Evolutionary conservation across 768 basidiomycete species (phyloP), one percentile per base, ranked within the genome.

Genomic region (Clitopilus passeckerianus): DNA sequence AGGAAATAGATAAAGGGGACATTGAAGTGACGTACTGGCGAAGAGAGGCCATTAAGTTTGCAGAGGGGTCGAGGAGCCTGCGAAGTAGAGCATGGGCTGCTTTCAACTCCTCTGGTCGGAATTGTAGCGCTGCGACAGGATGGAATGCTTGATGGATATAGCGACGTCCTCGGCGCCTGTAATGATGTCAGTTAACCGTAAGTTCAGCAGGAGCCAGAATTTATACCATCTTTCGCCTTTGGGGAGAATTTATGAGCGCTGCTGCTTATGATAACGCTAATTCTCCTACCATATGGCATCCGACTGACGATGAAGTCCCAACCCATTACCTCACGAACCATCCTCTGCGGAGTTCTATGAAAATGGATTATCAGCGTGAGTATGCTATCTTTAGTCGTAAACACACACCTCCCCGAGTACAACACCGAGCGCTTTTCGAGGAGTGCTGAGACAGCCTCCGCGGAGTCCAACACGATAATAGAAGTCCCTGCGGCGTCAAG

Each of bases 381-480:
- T 30, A 30, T 30, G n/a, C 18, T 3, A 59, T 24, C 2, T 22
- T 37, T 15, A 2, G 9, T 15, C 22, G 22, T 1, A 30, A 50
- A 15, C 1, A 44, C 16, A 12, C 30, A 66, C 68, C 68, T 68
- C 46, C 64, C 62, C 5, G 62, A 68, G 44, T 65, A 70, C 18
- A 63, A 63, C 16, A 44, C 53, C 1, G 65, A 68, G 43, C 68
- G 61, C 44, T 62, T 63, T 9, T 67, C 67, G 1, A 71, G 55
- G 18, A 71, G 64, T 18, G 70, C 68, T n/a, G 58, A 60, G 6
- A 62, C 66, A 14, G 64, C 59, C 34, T 68, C 60, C 3, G 58
- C 57, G 16, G 65, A 62, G 35, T 70, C 65, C 33, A 71, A 57
- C 24, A 70, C 59, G 34, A 70, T 46, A 15, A 71, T 54, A 0